Evolutionary conservation across 148 eudicot species (phyloP), one percentile per base, ranked within the genome.

Genomic region (Linanthus parryae): DNA sequence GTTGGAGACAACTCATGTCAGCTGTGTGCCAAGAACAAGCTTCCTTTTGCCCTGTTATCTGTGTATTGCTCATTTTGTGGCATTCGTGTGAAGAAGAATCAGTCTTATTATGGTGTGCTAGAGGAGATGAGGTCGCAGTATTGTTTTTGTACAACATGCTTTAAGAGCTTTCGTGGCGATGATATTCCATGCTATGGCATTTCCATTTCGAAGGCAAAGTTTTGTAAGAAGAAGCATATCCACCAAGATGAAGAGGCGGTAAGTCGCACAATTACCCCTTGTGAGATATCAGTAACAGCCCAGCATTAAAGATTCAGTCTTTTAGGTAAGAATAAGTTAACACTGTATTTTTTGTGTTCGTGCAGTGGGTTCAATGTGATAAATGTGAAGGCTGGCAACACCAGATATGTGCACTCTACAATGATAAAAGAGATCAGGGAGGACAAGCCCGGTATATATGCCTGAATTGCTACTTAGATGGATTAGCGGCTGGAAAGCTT

Each of bases 341-440:
- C 31, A 30, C 8, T 7, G 25, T 17, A 25, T 47, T 47, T 45
- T 47, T n/a, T 13, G 0, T 26, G 20, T 47, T 27, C 15, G 18
- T 7, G 13, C 65, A 91, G 97, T 91, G 97, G 97, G 97, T 86
- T 51, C 89, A 74, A 54, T 91, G 97, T 63, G 89, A 86, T 59
- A 79, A 67, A 68, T 91, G 97, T 58, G 69, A 84, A 68, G 54
- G 68, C 52, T 91, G 97, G 97, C 95, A 83, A 66, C 97, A 86
- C 64, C 92, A 83, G 68, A 81, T 83, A 68, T 91, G 97, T 63
- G 89, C 79, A 18, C 86, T 91, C 7, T 86, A 76, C 49, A 91
- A 72, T 71, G 71, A 78, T 62, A 80, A 79, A 65, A 67, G 70
- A 46, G 87, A 86, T 67, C 24, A 60, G 25, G 85, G 79, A 40